Base-by-base conservation (phyloP, 2,329 filamentous ascomycete species). In the Elsinoe fawcettii region DNA sequence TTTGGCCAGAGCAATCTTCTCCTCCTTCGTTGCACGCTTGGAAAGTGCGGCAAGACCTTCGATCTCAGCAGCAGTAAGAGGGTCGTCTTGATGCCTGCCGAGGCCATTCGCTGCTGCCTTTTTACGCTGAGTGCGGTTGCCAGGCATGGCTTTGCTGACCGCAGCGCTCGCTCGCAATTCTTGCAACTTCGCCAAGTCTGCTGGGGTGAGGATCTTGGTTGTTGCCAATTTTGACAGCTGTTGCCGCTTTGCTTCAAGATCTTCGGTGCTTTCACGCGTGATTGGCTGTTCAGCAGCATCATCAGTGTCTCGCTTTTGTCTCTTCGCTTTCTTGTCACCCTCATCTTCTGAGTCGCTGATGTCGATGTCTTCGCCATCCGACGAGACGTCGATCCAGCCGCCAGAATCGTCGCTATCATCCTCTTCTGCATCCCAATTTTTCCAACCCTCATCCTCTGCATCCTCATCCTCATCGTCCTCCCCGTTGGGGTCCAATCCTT, bases 171-270 rank as follows among this genome's bases (percentile, higher is more conserved):
- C 78, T 47, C 89, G 88, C 22, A 99, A 84, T 72, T 96, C 92
- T 60, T 89, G 84, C 18, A 99, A 85, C 71, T 97, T 97, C 64
- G 88, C 86, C n/a, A 97, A 81, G 72, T 99, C 93, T 11, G 93
- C 93, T 0, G 93, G 93, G 0, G 93, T 99, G 60, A 99, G 84
- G 63, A 99, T 95, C 51, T 88, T 87, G 1, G 89, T 95, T 0
- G 89, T 96, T n/a, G 91, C 91, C 43, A 96, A 82, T 65, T 84
- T 90, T 11, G 86, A 84, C 32, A 74, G 66, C 49, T 69, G 67
- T n/a, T 56, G 49, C 56, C 59, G 30, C 36, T 58, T 57, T 25
- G 51, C 63, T 84, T 80, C 60, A 76, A 59, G 49, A 66, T 61
- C 51, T 66, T 44, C 62, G 4, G 41, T 56, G 1, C 27, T 30